Base-by-base conservation (phyloP, 345 rosid genomes). In the Brassica rapa region DNA sequence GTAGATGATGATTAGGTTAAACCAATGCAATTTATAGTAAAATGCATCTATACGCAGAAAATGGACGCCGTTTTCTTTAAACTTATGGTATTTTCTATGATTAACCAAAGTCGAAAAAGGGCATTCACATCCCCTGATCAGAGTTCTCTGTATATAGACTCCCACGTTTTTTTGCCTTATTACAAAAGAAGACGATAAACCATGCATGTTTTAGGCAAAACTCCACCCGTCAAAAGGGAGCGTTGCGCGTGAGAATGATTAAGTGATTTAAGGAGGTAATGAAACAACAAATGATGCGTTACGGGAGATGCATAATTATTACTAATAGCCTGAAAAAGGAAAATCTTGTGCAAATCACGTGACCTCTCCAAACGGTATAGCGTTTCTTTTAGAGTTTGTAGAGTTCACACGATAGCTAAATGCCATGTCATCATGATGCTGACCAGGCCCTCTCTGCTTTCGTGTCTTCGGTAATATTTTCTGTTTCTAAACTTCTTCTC, bases 391-490 rank as follows among this genome's bases (percentile, higher is more conserved):
- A 66, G 72, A 71, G 77, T 77, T 71, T 39, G 75, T 63, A 62
- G 56, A 70, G 70, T 43, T 33, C 64, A 77, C 61, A 39, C 67
- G 35, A 57, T 68, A 73, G 23, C 3, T 6, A 57, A 11, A 49
- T 29, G 71, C 70, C 74, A 79, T 78, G 78, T 79, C 82, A 68
- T 51, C 46, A 61, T 27, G 1, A 33, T 73, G 78, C 75, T 55
- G 75, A 74, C 67, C 74, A 68, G 75, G 78, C 70, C 33, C 71
- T 63, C 33, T 62, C 29, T 65, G 55, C 12, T 73, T 68, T 33
- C 78, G 70, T 79, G 82, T 79, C 77, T 32, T 57, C 9, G 5
- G 35, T 8, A 16, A 41, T 53, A 10, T 59, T 60, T 60, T 66
- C 30, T 56, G 32, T 66, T 72, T 66, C 23, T 64, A 12, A 46